Evolutionary conservation across 1,284 basidiomycete species (phyloP).

Genomic region (Microbotryum lychnidis-dioicae): DNA sequence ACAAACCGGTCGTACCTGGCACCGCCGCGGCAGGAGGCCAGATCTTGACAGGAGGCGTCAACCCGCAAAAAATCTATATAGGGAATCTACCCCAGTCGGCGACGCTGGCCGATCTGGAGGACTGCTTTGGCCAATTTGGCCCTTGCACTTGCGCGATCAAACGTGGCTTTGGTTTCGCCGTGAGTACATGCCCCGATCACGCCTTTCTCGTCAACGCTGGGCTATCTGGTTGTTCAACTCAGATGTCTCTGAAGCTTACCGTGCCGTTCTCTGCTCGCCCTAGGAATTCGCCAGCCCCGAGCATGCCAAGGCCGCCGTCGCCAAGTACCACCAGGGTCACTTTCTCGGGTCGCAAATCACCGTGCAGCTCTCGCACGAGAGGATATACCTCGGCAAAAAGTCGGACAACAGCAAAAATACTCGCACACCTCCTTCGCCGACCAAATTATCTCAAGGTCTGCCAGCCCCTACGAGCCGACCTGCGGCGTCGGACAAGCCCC

Average conservation of each 20-base stretch:
- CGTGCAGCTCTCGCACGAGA: conserved; percentile 31
- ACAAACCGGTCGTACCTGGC: neutral
- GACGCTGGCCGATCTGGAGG: conserved; percentile 31
- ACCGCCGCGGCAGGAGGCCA: neutral
- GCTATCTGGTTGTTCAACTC: neutral
- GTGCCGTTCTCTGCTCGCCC: too few relatives aligned
- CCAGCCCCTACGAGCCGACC: too few relatives aligned
- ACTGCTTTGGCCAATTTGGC: conserved; percentile 36
- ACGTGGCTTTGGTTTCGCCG: conserved; percentile 35
- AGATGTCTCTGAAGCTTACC: neutral
- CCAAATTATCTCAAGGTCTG: too few relatives aligned
- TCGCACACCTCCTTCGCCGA: too few relatives aligned
- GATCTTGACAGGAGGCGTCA: neutral
- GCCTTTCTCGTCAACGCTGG: neutral
- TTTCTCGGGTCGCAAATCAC: conserved; percentile 35
- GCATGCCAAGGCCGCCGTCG: conserved; percentile 32
- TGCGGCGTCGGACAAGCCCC: too few relatives aligned
- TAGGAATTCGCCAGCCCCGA: conserved; percentile 31
- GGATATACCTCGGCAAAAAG: too few relatives aligned
- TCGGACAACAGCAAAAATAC: too few relatives aligned
- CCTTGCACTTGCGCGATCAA: conserved; percentile 32
- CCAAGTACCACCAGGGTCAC: conserved; percentile 35
- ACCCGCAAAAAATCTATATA: conserved; percentile 32
- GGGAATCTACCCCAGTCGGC: conserved; percentile 33
- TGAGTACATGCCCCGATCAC: conserved; percentile 10